Evolutionary conservation across 192 early-diverging fungal genomes (phyloP).

Genomic region (Dissophora ornata): DNA sequence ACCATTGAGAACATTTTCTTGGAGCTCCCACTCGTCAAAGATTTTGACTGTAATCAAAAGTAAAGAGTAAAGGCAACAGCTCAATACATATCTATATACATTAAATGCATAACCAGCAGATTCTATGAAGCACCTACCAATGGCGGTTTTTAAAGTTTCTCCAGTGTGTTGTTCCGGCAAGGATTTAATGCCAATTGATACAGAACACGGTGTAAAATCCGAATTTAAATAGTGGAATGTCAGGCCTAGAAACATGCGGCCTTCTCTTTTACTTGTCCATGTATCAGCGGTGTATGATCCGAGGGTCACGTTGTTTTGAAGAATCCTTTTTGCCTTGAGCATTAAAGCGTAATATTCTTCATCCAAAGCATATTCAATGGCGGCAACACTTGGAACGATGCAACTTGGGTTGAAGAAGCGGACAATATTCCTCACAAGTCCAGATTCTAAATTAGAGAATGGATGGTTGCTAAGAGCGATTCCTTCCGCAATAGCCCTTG

Average conservation of each 20-base stretch:
- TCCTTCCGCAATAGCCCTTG: no score
- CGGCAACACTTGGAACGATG: not conserved
- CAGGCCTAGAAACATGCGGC: not conserved
- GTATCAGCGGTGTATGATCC: slow-evolving; percentile 10
- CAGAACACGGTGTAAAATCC: not conserved
- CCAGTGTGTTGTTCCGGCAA: not conserved
- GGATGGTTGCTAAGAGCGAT: not conserved
- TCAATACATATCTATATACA: not conserved
- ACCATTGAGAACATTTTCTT: no score
- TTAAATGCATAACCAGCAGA: not conserved
- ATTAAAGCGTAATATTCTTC: not conserved
- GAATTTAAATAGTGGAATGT: not conserved
- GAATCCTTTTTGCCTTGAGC: not conserved
- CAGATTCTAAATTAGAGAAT: not conserved
- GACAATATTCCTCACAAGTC: not conserved
- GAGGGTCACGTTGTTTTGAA: not conserved
- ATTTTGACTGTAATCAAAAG: no score
- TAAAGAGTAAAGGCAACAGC: no score
- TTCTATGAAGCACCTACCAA: slow-evolving; percentile 7
- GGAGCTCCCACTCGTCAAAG: no score
- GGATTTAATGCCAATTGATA: not conserved
- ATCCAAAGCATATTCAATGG: not conserved
- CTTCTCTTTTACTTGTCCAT: not conserved
- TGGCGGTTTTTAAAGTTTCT: not conserved
- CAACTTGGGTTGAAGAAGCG: not conserved